Evolutionary conservation across 169 alveolate species (phyloP).

Genomic region (Babesia microti): DNA sequence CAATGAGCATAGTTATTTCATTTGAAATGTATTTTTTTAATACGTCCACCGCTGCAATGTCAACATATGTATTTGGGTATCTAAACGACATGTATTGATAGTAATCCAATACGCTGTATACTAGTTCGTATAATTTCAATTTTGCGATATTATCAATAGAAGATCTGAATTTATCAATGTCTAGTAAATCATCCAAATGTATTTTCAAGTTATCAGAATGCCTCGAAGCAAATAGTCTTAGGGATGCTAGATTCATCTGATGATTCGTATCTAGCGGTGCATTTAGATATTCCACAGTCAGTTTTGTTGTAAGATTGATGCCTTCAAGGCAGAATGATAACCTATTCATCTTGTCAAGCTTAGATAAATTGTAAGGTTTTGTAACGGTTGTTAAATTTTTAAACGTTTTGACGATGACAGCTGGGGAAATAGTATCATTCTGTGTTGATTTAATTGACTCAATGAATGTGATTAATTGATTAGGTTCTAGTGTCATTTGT

Average conservation of each 20-base stretch:
- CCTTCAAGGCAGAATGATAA: conserved; percentile 10
- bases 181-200: conserved; percentile 12
- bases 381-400: too few species aligned
- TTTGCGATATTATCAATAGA: conserved; percentile 14
- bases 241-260: conserved; percentile 9
- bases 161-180: conserved; percentile 13
- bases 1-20: conserved; percentile 8
- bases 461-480: too few species aligned
- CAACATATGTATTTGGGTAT: conserved; percentile 30
- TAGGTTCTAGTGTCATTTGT: too few species aligned
- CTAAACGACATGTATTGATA: conserved; percentile 31
- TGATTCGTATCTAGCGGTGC: conserved; percentile 35
- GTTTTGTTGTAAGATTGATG: conserved; percentile 9
- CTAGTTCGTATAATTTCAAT: not conserved
- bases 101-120: conserved; percentile 22
- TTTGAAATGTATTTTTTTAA: conserved; percentile 8
- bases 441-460: conserved; percentile 15
- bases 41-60: conserved; percentile 14
- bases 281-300: conserved; percentile 21
- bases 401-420: conserved; percentile 7
- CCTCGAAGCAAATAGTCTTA: conserved; percentile 32
- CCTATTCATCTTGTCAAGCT: conserved; percentile 7
- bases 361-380: too few species aligned
- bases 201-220: conserved; percentile 28
- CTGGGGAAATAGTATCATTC: conserved; percentile 14